Evolutionary conservation across 192 early-diverging fungal genomes (phyloP), one percentile per base, ranked within the genome.

Genomic region (Coemansia sp.): DNA sequence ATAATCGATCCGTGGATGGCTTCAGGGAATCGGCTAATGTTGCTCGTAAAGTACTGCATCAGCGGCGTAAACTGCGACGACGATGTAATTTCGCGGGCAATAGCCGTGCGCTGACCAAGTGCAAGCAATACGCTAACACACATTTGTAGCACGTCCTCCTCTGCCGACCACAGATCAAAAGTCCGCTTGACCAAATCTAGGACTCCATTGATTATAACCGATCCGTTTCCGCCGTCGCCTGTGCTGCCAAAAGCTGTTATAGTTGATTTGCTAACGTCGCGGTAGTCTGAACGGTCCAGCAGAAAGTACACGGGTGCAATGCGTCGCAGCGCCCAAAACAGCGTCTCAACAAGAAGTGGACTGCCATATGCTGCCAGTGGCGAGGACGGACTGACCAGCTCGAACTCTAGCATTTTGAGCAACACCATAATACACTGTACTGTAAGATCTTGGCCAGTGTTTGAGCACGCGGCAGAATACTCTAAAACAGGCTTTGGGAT

Each of bases 131-230:
- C 64, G 37, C 70, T 70, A 4, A 68, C 53, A 41, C 77, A 80
- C 77, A 75, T 75, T 14, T 75, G 72, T 23, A 80, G 49, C 24
- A 75, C 65, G 19, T 75, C 77, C 24, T 80, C 77, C 54, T 80
- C 77, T 19, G 72, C 66, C 1, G 66, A 65, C 72, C 77, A 80
- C 52, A 68, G 41, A 41, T 68, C 72, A 68, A 80, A 80, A 4
- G 72, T 60, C 35, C 57, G 69, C 43, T 62, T 57, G 4, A 75
- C 59, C 54, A 80, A 39, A 12, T 57, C 65, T 11, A 80, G 41
- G 5, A 80, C 45, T 2, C 72, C 72, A n/a, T 52, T 50, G 29
- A 72, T 56, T 19, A 80, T 48, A 2, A 54, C 64, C 1, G 37
- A 9, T 51, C 77, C 69, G 29, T 65, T 68, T 14, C 77, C 77